A percentile compares a stretch with the other conserved stretches of the same genome.
Evolutionary conservation across 352 stramenopile species (phyloP).

Genomic region (Phytophthora foliorum): DNA sequence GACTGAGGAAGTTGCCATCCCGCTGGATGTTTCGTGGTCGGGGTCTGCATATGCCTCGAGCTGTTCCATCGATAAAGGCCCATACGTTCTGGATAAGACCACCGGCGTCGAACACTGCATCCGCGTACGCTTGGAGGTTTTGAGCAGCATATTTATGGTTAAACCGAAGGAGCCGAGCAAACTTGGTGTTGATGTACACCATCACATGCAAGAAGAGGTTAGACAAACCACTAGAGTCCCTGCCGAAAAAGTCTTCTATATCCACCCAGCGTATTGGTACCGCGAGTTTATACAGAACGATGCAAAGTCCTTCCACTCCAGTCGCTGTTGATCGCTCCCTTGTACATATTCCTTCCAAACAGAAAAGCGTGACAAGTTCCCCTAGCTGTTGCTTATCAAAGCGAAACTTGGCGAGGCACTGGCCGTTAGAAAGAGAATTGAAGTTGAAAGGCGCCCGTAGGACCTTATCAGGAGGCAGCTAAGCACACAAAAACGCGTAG

Average conservation of each 20-base stretch:
- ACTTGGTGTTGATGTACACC: conserved; percentile 5
- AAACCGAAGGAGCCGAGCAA: conserved; percentile 4
- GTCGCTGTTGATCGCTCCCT: background rate
- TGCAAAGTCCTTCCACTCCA: conserved; percentile 14
- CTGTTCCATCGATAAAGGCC: conserved; percentile 27
- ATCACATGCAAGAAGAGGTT: conserved; percentile 22
- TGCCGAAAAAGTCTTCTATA: conserved; percentile 5
- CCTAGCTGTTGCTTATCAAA: conserved; percentile 1
- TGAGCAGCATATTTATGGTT: conserved; percentile 5
- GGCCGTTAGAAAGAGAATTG: conserved; percentile 4
- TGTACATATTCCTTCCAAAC: conserved; percentile 1
- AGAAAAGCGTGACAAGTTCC: background rate
- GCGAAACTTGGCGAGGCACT: conserved; percentile 6
- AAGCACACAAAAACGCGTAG: background rate
- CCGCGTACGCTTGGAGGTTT: conserved; percentile 9
- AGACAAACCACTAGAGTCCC: conserved; percentile 11
- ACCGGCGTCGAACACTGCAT: conserved; percentile 24
- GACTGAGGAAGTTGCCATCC: conserved; percentile 6
- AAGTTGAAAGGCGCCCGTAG: background rate
- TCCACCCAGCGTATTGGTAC: conserved; percentile 16
- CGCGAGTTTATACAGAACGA: conserved; percentile 17
- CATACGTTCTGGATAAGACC: conserved; percentile 7
- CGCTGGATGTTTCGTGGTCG: background rate
- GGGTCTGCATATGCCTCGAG: conserved; percentile 17
- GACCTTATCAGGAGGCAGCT: background rate